Percentiles rank a stretch among this genome's conserved stretches.
phyloP scores from a whole-genome alignment of 176 grass and related monocot genomes.

The Carex pumila region DNA sequence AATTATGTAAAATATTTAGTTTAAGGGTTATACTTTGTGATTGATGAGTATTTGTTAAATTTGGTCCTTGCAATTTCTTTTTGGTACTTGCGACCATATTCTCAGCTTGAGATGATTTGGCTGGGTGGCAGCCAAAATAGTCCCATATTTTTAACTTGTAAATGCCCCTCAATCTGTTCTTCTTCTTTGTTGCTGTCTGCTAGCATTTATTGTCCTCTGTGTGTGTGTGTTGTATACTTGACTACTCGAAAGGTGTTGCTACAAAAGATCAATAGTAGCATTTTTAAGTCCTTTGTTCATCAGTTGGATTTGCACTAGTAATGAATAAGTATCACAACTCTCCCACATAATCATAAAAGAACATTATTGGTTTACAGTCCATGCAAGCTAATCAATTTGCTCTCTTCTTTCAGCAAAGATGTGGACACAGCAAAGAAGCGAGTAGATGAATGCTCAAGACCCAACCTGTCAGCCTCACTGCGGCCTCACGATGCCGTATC shows the following conservation, averaged over 20 bases:
- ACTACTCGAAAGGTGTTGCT: background rate
- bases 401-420: constrained; percentile 75
- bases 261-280: background rate
- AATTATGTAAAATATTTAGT: background rate
- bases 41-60: background rate
- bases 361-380: background rate
- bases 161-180: background rate
- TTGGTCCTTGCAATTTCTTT: background rate
- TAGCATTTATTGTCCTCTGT: background rate
- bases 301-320: background rate
- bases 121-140: background rate
- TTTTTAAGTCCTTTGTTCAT: background rate
- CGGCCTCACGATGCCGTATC: constrained; percentile 94
- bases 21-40: background rate
- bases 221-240: background rate
- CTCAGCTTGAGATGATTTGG: background rate
- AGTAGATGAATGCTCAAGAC: constrained; percentile 75
- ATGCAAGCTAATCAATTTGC: constrained; percentile 20
- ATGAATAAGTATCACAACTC: background rate
- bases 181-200: background rate
- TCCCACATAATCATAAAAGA: background rate
- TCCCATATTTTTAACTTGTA: background rate
- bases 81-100: background rate
- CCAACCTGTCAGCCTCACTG: constrained; percentile 56
- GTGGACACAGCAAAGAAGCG: constrained; percentile 88